Evolutionary conservation across 306 rosid genomes (phyloP).

Genomic region (Oemleria cerasiformis): DNA sequence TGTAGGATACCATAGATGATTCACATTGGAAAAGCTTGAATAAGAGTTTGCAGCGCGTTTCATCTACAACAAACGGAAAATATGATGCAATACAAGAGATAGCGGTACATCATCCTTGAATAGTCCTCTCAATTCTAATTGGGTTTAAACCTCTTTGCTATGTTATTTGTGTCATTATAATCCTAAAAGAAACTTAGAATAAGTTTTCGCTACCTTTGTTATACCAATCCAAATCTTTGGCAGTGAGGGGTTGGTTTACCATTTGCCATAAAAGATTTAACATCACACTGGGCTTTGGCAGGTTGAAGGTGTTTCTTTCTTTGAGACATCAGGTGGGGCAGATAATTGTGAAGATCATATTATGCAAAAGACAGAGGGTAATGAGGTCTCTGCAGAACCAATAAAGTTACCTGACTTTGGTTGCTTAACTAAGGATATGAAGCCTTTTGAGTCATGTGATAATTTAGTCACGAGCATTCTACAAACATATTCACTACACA

Average conservation of each 20-base stretch:
- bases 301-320: slow-evolving; percentile 74
- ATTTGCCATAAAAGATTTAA: slow-evolving; percentile 16
- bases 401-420: slow-evolving; percentile 20
- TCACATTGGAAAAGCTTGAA: slow-evolving; percentile 72
- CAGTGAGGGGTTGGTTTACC: slow-evolving; percentile 4
- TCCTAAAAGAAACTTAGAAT: neutral
- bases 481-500: slow-evolving; percentile 32
- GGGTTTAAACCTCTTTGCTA: neutral
- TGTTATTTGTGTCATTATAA: neutral
- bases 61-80: slow-evolving; percentile 83
- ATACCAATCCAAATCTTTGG: neutral
- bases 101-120: slow-evolving; percentile 35
- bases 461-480: slow-evolving; percentile 32
- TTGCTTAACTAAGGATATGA: slow-evolving; percentile 29
- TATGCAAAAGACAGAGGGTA: slow-evolving; percentile 13
- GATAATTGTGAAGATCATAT: slow-evolving; percentile 34
- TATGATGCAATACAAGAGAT: slow-evolving; percentile 72
- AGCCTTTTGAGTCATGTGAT: slow-evolving; percentile 30
- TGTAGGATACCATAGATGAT: slow-evolving; percentile 81
- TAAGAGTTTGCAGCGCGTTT: slow-evolving; percentile 72
- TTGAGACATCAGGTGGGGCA: slow-evolving; percentile 40
- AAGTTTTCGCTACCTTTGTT: neutral
- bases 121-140: neutral
- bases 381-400: slow-evolving; percentile 26
- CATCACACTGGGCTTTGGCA: slow-evolving; percentile 34